phyloP scores from a whole-genome alignment of 208 protist species.

The Leishmania major region DNA sequence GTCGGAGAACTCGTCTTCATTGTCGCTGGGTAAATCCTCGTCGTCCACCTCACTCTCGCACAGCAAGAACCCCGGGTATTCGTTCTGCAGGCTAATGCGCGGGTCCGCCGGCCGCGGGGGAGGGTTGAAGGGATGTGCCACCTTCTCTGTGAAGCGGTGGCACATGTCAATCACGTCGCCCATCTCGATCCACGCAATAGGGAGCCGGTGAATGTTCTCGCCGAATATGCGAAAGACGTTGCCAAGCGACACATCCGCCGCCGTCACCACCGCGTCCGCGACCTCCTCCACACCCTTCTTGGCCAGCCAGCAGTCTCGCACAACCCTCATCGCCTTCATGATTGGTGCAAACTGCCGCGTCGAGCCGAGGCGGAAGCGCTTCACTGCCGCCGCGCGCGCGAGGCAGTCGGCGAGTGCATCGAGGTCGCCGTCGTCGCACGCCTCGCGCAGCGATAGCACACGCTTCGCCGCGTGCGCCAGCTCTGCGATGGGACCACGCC shows the following conservation, averaged over 20 bases:
- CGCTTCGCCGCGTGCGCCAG: slow-evolving; percentile 74
- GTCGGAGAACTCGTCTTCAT: slow-evolving; percentile 90
- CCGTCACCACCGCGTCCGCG: slow-evolving; percentile 51
- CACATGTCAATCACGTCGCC: slow-evolving; percentile 93
- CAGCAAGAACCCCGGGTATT: slow-evolving; percentile 89
- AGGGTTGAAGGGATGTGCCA: slow-evolving; percentile 77
- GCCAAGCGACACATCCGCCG: slow-evolving; percentile 61
- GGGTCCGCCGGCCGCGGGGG: slow-evolving; percentile 88
- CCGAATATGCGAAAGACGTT: slow-evolving; percentile 82
- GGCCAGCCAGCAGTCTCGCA: slow-evolving; percentile 78
- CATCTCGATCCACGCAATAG: slow-evolving; percentile 92
- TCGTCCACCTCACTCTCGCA: slow-evolving; percentile 90
- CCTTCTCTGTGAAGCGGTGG: slow-evolving; percentile 63
- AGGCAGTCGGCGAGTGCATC: slow-evolving; percentile 76
- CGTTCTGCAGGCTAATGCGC: slow-evolving; percentile 83
- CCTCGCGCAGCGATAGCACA: slow-evolving; percentile 58
- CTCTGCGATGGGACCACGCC: slow-evolving; percentile 79
- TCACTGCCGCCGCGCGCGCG: slow-evolving; percentile 49
- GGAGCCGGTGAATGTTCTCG: slow-evolving; percentile 81
- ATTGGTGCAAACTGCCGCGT: slow-evolving; percentile 79
- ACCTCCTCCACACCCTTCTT: slow-evolving; percentile 73
- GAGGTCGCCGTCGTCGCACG: slow-evolving; percentile 80
- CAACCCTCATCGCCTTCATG: slow-evolving; percentile 80
- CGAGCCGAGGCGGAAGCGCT: slow-evolving; percentile 80
- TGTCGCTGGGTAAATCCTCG: slow-evolving; percentile 82